Evolutionary conservation across 1,284 basidiomycete genomes (phyloP), one percentile per base, ranked within the genome.

Genomic region (Tylopilus microsporus): DNA sequence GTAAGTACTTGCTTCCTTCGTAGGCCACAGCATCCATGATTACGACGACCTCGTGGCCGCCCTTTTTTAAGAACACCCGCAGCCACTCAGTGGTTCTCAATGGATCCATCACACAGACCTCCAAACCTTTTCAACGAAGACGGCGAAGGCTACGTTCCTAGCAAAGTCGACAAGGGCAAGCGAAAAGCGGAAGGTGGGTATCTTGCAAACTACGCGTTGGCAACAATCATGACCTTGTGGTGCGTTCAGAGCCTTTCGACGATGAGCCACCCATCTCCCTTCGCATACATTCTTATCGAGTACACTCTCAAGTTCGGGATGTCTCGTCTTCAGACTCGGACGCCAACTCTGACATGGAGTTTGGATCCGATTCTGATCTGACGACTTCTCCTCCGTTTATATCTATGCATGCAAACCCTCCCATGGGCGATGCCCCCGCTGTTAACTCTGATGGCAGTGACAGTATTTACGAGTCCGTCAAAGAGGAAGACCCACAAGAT

Each of bases 161-260:
- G 21, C 3, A 59, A 37, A 15, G 4, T 60, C 11, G 68, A 68
- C 45, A 69, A 70, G 48, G 69, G 65, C 5, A 68, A 69, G 43
- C 52, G n/a, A 59, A 68, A 56, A 39, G 68, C 62, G 0, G 43
- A 63, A 32, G 68, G 69, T 61, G 16, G n/a, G 55, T 47, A 10
- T 53, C 2, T 9, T 46, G 7, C 13, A 3, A 9, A 36, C 16
- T 18, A 8, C 3, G 32, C 37, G 30, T 39, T 0, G 30, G 10
- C 36, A 36, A 4, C 34, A 6, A 32, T 53, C 50, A 15, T 63
- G 7, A 3, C 11, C n/a, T 45, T 3, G 13, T 21, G 49, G 37
- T 13, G 5, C 21, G 25, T 39, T 53, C 21, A 70, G 68, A 66
- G 1, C 58, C 53, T 39, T 54, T 51, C 37, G 57, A 56, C 42